phyloP scores from a whole-genome alignment of 306 rosid genomes.

The Lathyrus tuberosus region DNA sequence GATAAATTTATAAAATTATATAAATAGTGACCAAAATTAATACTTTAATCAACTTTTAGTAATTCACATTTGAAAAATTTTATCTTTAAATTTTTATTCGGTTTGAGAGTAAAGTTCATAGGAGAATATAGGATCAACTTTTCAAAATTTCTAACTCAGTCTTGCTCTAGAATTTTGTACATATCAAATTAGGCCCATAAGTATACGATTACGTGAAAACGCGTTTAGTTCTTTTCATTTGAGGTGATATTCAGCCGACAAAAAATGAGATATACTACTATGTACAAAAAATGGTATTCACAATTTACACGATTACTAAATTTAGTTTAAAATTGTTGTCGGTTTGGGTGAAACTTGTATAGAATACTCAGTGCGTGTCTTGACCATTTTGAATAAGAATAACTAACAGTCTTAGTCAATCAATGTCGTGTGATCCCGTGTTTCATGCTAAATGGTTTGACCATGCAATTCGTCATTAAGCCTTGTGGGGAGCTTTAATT shows the following conservation, averaged over 20 bases:
- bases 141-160: too few species aligned
- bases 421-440: background rate
- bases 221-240: background rate
- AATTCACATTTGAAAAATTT: too few species aligned
- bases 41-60: too few species aligned
- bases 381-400: background rate
- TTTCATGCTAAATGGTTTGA: background rate
- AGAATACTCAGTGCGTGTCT: background rate
- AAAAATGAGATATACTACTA: background rate
- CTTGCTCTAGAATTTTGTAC: too few species aligned
- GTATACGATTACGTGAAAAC: background rate
- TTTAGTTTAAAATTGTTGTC: background rate
- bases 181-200: background rate
- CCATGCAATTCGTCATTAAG: background rate
- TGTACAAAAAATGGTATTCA: too few species aligned
- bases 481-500: constrained; percentile 18
- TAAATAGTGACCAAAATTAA: too few species aligned
- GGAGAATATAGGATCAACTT: too few species aligned
- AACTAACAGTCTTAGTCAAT: constrained; percentile 7
- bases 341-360: constrained; percentile 4
- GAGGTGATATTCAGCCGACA: too few species aligned
- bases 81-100: too few species aligned
- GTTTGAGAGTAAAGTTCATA: too few species aligned
- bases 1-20: too few species aligned
- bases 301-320: background rate